phyloP scores from a whole-genome alignment of 768 basidiomycete genomes.

The Serendipita vermifera region DNA sequence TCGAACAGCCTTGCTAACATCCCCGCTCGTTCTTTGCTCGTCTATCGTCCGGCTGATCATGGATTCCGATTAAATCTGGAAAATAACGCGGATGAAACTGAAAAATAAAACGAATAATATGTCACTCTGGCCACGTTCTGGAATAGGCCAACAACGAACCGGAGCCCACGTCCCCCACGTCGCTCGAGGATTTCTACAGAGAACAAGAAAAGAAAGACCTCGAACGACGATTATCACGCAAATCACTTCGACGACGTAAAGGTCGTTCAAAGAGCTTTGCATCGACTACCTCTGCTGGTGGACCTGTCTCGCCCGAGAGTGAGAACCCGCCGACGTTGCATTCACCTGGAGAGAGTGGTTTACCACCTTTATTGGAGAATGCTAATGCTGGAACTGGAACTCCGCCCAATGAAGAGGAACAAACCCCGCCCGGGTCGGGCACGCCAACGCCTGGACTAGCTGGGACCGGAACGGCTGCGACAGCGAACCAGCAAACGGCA shows the following conservation, averaged over 20 bases:
- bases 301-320: slow-evolving; percentile 18
- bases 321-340: slow-evolving; percentile 4
- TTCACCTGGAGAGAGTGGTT: no score
- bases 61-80: not conserved
- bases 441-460: not conserved
- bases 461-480: not conserved
- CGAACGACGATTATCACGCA: slow-evolving; percentile 37
- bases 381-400: no score
- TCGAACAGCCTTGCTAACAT: slow-evolving; percentile 37
- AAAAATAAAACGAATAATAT: no score
- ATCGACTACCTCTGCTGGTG: slow-evolving; percentile 15
- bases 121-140: no score
- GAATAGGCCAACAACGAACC: not conserved
- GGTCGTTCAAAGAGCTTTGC: slow-evolving; percentile 15
- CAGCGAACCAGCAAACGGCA: slow-evolving; percentile 31
- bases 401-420: no score
- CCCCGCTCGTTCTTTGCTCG: slow-evolving; percentile 11
- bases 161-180: slow-evolving; percentile 30
- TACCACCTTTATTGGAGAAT: no score
- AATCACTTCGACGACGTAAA: slow-evolving; percentile 30
- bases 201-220: slow-evolving; percentile 37
- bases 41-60: not conserved
- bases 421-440: not conserved
- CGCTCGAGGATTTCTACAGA: slow-evolving; percentile 32
- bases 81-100: no score